Base-by-base conservation (phyloP, 2,329 filamentous ascomycete species). In the Phialophora chinensis region DNA sequence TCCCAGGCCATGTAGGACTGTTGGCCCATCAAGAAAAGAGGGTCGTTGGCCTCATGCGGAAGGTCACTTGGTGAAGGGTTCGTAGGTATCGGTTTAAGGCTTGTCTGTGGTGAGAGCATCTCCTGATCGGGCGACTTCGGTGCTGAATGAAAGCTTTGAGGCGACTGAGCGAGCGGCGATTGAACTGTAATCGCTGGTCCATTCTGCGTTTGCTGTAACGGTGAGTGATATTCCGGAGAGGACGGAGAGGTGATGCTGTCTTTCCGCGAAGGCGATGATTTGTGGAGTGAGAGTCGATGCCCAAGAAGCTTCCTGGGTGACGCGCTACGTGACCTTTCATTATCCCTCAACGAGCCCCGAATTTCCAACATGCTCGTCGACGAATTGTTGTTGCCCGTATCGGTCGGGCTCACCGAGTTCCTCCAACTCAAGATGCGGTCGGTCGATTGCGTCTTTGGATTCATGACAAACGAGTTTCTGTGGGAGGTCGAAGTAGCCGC, bases 391-490 rank as follows among this genome's bases (percentile, higher is more conserved):
- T 60, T 83, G 67, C 79, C 84, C 38, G 79, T 73, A 53, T 80
- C 83, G 67, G 83, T 84, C 4, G 83, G 83, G 17, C 82, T 80
- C 63, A 91, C 85, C 12, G 85, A 85, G 71, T 96, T 92, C 3
- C 93, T 88, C 94, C 94, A 99, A 58, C 88, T 91, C 70, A 96
- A 85, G 71, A 97, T 97, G 17, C 91, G 87, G 69, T 98, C 94
- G 11, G 71, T 70, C 0, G 89, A 83, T 0, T 84, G 81, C 2
- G 85, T 85, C 69, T 77, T 81, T 68, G 42, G 72, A 71, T 27
- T 74, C 50, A 73, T 76, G 2, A 72, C 73, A 29, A 70, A 67
- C 1, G 76, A 74, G 66, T 72, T 72, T 60, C 76, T 75, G 20
- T 80, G 70, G 67, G 81, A 57, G 74, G 81, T 74, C 69, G 82